Evolutionary conservation across 257 asterid genomes (phyloP).

Genomic region (Gynochthodes officinalis): DNA sequence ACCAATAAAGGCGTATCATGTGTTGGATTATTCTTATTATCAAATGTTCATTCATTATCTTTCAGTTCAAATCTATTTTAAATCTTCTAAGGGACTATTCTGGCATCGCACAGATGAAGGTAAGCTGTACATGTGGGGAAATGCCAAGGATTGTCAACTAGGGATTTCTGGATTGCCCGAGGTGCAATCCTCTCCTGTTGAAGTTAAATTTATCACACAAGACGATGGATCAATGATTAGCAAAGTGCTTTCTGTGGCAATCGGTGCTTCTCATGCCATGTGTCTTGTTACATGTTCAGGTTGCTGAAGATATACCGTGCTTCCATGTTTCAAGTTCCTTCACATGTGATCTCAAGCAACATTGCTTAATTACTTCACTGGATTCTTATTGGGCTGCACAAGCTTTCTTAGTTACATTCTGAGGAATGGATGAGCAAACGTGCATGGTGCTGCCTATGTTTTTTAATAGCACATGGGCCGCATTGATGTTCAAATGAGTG

Average conservation of each 20-base stretch:
- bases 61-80: neutral
- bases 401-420: neutral
- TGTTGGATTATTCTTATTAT: neutral
- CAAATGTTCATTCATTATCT: neutral
- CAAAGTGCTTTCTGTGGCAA: slow-evolving; percentile 60
- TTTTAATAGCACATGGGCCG: neutral
- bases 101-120: slow-evolving; percentile 52
- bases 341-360: neutral
- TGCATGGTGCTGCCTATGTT: neutral
- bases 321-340: neutral
- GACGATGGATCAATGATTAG: slow-evolving; percentile 64
- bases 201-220: slow-evolving; percentile 72
- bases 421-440: neutral
- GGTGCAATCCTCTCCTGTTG: slow-evolving; percentile 66
- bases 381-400: neutral
- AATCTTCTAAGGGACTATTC: slow-evolving; percentile 6
- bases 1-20: neutral
- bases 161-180: slow-evolving; percentile 87
- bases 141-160: slow-evolving; percentile 70
- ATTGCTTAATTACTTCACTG: neutral
- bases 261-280: slow-evolving; percentile 92
- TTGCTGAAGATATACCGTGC: slow-evolving; percentile 8
- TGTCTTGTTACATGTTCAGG: slow-evolving; percentile 68
- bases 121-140: slow-evolving; percentile 92
- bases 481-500: neutral